phyloP scores from a whole-genome alignment of 805 yeast genomes.

The Myxozyma lipomycoides region DNA sequence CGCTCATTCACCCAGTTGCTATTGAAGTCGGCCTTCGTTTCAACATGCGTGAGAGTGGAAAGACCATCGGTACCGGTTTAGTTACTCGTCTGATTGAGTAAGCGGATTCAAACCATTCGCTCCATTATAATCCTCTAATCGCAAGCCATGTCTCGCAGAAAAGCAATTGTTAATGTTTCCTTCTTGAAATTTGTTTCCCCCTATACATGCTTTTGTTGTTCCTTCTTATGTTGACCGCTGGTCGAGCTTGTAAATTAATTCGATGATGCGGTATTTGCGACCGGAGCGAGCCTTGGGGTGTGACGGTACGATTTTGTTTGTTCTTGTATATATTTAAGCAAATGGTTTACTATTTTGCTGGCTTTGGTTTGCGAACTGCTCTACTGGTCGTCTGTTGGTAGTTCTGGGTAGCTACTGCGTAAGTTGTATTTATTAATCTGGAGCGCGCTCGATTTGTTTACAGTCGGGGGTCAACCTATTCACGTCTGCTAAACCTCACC shows the following conservation, averaged over 20 bases:
- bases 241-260: background rate
- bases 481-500: background rate
- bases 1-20: conserved; percentile 86
- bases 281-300: no score
- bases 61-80: conserved; percentile 98
- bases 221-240: background rate
- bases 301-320: no score
- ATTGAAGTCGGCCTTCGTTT: conserved; percentile 96
- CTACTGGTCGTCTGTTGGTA: no score
- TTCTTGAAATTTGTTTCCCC: no score
- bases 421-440: no score
- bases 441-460: background rate
- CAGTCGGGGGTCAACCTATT: background rate
- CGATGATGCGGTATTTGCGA: background rate
- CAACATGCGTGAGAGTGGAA: conserved; percentile 99
- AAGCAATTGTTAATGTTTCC: background rate
- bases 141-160: no score
- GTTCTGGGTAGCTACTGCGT: no score
- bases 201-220: background rate
- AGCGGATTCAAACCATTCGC: conserved; percentile 14
- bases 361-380: no score
- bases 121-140: no score
- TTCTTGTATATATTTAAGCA: no score
- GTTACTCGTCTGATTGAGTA: conserved; percentile 84
- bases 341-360: no score